Evolutionary conservation across 2,329 filamentous ascomycete species (phyloP).

Genomic region (Colletotrichum lentis): DNA sequence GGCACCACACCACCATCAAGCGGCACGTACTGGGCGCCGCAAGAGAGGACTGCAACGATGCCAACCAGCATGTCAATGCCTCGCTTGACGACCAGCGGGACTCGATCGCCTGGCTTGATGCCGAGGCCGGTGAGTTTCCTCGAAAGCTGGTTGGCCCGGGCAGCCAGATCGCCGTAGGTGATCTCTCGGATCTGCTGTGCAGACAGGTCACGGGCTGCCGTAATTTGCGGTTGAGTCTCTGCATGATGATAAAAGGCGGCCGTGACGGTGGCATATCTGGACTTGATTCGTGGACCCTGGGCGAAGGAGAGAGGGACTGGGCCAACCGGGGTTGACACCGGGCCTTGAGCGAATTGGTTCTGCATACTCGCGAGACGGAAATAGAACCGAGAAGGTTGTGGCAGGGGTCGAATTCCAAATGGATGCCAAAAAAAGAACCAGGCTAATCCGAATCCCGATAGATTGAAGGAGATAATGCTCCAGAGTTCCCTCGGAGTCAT

Average conservation of each 20-base stretch:
- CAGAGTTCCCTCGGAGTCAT: constrained; percentile 16
- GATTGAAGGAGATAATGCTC: constrained; percentile 29
- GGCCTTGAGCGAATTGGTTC: not conserved
- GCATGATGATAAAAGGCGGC: constrained; percentile 42
- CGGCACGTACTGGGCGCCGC: constrained; percentile 67
- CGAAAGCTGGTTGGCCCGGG: constrained; percentile 53
- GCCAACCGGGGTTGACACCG: constrained; percentile 32
- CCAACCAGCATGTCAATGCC: constrained; percentile 65
- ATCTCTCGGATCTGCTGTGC: constrained; percentile 43
- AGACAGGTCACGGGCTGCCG: constrained; percentile 50
- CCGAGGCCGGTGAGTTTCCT: constrained; percentile 50
- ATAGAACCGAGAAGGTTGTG: constrained; percentile 22
- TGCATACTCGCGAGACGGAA: constrained; percentile 32
- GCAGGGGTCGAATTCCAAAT: constrained; percentile 30
- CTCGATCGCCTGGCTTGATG: constrained; percentile 54
- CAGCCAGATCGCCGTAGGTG: constrained; percentile 56
- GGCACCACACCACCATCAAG: constrained; percentile 64
- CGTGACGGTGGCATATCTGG: constrained; percentile 32
- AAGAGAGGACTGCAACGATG: constrained; percentile 64
- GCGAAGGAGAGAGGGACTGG: constrained; percentile 17
- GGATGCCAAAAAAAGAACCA: constrained; percentile 18
- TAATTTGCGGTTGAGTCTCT: constrained; percentile 47
- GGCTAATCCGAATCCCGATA: constrained; percentile 28
- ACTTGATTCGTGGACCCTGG: constrained; percentile 25
- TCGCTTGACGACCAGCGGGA: constrained; percentile 62